Evolutionary conservation across 2,329 filamentous ascomycete genomes (phyloP).

Genomic region (Phaeosphaeria sp.): DNA sequence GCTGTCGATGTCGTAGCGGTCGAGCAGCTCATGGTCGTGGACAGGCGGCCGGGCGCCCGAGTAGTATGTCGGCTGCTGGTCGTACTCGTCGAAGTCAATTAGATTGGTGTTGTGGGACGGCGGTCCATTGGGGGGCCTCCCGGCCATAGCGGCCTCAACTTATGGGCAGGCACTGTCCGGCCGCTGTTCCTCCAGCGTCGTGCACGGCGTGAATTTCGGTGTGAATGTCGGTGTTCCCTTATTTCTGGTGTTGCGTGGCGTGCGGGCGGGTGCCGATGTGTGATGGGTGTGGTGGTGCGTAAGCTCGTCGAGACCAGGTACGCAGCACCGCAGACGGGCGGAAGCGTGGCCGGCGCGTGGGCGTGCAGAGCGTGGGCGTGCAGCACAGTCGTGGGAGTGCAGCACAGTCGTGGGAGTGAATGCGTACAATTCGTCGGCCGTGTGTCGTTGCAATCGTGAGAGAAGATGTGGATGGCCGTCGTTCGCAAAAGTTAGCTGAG

Average conservation of each 20-base stretch:
- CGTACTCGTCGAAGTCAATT: constrained; percentile 76
- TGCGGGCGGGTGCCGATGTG: constrained; percentile 18
- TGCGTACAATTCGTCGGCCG: not conserved
- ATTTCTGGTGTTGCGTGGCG: constrained; percentile 6
- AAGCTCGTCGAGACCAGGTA: constrained; percentile 11
- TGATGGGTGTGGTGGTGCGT: constrained; percentile 22
- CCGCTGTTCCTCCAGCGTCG: not conserved
- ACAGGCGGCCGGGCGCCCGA: constrained; percentile 78
- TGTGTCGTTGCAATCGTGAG: not conserved
- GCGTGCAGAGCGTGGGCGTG: not conserved
- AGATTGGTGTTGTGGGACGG: constrained; percentile 63
- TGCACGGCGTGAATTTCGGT: constrained; percentile 2
- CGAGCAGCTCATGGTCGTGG: constrained; percentile 80
- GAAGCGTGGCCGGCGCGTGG: not conserved
- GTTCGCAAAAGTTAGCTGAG: constrained; percentile 16
- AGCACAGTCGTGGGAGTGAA: not conserved
- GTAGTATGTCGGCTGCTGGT: constrained; percentile 74
- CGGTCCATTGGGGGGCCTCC: constrained; percentile 62
- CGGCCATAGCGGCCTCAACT: constrained; percentile 54
- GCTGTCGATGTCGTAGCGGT: constrained; percentile 74
- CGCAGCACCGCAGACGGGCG: not conserved
- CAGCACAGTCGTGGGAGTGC: not conserved
- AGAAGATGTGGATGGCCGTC: constrained; percentile 1
- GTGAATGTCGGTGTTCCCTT: constrained; percentile 8
- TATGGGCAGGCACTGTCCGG: constrained; percentile 21